phyloP scores from a whole-genome alignment of 2,329 filamentous ascomycete species.

The Aspergillus puulaauensis region DNA sequence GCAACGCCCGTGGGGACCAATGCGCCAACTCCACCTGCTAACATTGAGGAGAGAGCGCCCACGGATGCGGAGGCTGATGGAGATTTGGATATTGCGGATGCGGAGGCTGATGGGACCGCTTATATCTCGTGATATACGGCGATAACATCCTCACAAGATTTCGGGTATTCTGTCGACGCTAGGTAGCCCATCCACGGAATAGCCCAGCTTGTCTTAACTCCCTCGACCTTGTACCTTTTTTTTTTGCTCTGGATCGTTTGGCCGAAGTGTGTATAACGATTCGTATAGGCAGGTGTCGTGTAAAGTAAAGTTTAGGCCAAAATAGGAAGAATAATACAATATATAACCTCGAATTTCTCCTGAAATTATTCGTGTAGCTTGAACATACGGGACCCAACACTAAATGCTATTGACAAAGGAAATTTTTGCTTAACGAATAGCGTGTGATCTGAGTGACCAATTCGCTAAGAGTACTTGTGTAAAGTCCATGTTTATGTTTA shows the following conservation, averaged over 20 bases:
- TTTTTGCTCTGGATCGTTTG: background rate
- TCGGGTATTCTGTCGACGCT: background rate
- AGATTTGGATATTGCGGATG: slow-evolving; percentile 34
- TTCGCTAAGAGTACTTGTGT: background rate
- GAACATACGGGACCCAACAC: background rate
- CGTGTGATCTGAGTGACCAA: background rate
- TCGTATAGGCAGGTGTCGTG: background rate
- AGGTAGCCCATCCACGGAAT: background rate
- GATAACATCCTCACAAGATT: background rate
- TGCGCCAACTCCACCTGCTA: slow-evolving; percentile 24
- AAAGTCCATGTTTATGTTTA: background rate
- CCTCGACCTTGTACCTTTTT: background rate
- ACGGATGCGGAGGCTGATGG: slow-evolving; percentile 23
- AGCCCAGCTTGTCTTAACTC: background rate
- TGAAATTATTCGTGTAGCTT: background rate
- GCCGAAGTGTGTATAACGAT: slow-evolving; percentile 6
- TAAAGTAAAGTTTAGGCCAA: background rate
- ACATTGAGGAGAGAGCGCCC: slow-evolving; percentile 11
- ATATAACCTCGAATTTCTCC: background rate
- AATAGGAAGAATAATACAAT: background rate
- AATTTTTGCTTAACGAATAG: background rate
- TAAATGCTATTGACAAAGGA: background rate
- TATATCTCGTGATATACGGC: slow-evolving; percentile 10
- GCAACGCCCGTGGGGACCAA: slow-evolving; percentile 45
- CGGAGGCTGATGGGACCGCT: slow-evolving; percentile 19